phyloP scores from a whole-genome alignment of 1,284 basidiomycete genomes.

The Austropuccinia psidii region DNA sequence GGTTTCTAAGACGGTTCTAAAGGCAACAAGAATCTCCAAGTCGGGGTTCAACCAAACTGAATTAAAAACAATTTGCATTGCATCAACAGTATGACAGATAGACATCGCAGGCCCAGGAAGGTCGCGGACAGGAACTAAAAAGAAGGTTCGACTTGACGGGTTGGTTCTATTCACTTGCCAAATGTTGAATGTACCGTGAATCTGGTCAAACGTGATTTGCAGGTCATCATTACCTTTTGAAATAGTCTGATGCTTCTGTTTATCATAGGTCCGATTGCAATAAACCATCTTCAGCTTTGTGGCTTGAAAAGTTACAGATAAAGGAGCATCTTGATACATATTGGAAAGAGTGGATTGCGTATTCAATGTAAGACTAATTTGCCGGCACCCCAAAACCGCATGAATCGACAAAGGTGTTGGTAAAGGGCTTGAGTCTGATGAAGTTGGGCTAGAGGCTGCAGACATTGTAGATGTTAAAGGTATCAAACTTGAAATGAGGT shows the following conservation, averaged over 20 bases:
- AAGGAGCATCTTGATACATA: background rate
- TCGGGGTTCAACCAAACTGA: constrained; percentile 14
- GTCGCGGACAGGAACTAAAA: constrained; percentile 17
- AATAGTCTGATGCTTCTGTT: background rate
- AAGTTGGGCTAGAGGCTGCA: background rate
- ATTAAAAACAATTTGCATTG: background rate
- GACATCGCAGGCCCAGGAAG: background rate
- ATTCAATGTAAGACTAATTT: background rate
- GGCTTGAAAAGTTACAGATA: background rate
- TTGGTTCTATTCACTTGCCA: background rate
- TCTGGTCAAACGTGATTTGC: background rate
- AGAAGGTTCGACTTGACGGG: background rate
- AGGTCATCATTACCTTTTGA: too few species aligned
- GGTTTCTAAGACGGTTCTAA: background rate
- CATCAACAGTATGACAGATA: background rate
- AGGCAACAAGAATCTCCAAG: background rate
- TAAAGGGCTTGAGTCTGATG: background rate
- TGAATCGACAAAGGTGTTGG: background rate
- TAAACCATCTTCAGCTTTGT: background rate
- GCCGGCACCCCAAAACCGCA: background rate
- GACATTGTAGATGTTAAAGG: background rate
- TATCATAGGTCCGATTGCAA: background rate
- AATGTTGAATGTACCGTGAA: background rate
- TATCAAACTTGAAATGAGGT: background rate
- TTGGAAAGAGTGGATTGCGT: background rate